Evolutionary conservation across 352 stramenopile genomes (phyloP).

Genomic region (Phytophthora quininea): DNA sequence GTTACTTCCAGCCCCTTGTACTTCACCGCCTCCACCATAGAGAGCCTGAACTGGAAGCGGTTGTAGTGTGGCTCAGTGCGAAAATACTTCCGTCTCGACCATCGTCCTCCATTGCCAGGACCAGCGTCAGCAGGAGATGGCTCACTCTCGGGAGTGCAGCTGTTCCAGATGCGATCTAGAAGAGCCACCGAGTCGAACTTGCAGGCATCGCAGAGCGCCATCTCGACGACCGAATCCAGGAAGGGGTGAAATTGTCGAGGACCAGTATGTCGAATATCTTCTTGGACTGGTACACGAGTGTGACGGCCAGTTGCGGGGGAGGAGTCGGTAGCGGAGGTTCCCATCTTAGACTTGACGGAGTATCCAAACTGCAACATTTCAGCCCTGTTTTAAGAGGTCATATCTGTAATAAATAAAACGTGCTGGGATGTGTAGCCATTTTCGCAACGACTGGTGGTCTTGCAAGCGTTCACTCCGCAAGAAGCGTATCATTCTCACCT

Average conservation of each 20-base stretch:
- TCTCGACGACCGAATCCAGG: not conserved
- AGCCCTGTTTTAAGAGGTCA: no score
- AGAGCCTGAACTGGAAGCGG: not conserved
- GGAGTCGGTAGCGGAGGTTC: no score
- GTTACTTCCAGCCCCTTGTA: not conserved
- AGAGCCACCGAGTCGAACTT: not conserved
- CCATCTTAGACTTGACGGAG: no score
- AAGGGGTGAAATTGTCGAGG: not conserved
- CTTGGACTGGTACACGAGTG: no score
- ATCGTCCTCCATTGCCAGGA: not conserved
- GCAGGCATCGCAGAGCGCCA: not conserved
- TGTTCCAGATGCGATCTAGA: not conserved
- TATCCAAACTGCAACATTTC: no score
- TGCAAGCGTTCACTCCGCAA: no score
- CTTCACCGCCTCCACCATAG: not conserved
- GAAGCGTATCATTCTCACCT: not conserved
- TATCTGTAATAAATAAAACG: no score
- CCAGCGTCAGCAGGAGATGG: not conserved
- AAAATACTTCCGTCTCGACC: not conserved
- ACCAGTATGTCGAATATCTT: no score
- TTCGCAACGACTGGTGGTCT: no score
- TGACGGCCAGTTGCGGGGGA: no score
- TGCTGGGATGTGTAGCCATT: no score
- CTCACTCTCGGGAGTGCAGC: not conserved
- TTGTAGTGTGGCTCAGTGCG: not conserved